Base-by-base conservation (phyloP, 2,329 filamentous ascomycete genomes). In the Incumbomyces delicatus region DNA sequence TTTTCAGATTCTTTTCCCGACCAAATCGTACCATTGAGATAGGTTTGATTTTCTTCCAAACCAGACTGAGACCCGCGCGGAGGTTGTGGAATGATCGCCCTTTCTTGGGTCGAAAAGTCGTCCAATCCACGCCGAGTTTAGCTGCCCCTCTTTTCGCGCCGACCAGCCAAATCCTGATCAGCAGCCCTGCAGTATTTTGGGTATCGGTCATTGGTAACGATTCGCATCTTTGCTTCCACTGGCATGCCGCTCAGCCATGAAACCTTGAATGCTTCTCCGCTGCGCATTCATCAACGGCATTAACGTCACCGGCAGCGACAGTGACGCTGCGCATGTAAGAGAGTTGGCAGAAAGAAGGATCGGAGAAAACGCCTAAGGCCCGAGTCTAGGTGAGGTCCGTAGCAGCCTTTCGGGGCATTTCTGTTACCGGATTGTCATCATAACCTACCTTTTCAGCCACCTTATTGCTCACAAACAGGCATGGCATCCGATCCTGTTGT, bases 401-500 rank as follows among this genome's bases (percentile, higher is more conserved):
- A 27, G 22, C 33, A 6, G 33, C 10, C 2, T 41, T 12, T n/a
- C 38, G 18, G 17, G 20, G 12, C 20, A 29, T 41, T 29, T 41
- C 16, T 41, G 17, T 14, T 30, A 14, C 17, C 13, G 40, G 11
- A 22, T 11, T 38, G 8, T 34, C 14, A 29, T 20, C 34, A 3
- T 17, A 17, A 13, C 27, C 17, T 20, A 18, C 11, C 3, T 27
- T 17, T 32, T 33, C 32, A 17, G 30, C 30, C 41, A 44, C 31
- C 35, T 22, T 27, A 27, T 8, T 27, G 22, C 22, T 27, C 13
- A n/a, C 13, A 13, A n/a, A 31, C 18, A 37, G 30, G 42, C 42
- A 45, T 38, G 42, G 33, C 42, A 27, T 45, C 42, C 33, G 42
- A 45, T 45, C 20, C 20, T 38, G 22, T 3, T 31, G 33, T 3